Evolutionary conservation across 192 early-diverging fungal genomes (phyloP).

Genomic region (Backusella morwellensis): DNA sequence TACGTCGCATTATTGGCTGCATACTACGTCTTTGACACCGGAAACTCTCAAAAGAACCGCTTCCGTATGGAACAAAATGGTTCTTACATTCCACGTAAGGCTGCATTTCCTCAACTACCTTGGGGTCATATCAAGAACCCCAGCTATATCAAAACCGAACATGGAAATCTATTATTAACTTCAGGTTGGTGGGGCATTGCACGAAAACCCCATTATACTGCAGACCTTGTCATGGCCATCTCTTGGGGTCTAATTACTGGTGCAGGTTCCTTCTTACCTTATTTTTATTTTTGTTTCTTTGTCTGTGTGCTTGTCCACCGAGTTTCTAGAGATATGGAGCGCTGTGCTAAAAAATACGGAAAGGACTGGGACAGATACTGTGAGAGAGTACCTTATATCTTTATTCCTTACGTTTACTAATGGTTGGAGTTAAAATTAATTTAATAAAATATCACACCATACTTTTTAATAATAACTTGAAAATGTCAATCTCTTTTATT

Average conservation of each 20-base stretch:
- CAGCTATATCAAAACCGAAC: conserved; percentile 58
- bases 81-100: conserved; percentile 34
- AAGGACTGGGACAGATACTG: conserved; percentile 86
- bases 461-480: background rate
- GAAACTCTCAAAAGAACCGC: conserved; percentile 51
- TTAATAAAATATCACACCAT: background rate
- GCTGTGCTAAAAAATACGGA: conserved; percentile 87
- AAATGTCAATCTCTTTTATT: background rate
- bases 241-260: conserved; percentile 84
- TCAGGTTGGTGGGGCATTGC: conserved; percentile 74
- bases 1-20: conserved; percentile 30
- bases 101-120: conserved; percentile 44
- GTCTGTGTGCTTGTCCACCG: conserved; percentile 78
- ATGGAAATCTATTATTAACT: conserved; percentile 58
- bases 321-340: conserved; percentile 77
- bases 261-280: conserved; percentile 71
- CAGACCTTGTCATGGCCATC: conserved; percentile 85
- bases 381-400: conserved; percentile 70
- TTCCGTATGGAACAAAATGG: conserved; percentile 47
- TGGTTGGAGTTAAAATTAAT: background rate
- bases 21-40: conserved; percentile 50
- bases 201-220: conserved; percentile 74
- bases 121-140: conserved; percentile 54
- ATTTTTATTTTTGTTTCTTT: conserved; percentile 92
- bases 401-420: conserved; percentile 74